Evolutionary conservation across 352 stramenopile species (phyloP).

Genomic region (Elongisporangium undulatum): DNA sequence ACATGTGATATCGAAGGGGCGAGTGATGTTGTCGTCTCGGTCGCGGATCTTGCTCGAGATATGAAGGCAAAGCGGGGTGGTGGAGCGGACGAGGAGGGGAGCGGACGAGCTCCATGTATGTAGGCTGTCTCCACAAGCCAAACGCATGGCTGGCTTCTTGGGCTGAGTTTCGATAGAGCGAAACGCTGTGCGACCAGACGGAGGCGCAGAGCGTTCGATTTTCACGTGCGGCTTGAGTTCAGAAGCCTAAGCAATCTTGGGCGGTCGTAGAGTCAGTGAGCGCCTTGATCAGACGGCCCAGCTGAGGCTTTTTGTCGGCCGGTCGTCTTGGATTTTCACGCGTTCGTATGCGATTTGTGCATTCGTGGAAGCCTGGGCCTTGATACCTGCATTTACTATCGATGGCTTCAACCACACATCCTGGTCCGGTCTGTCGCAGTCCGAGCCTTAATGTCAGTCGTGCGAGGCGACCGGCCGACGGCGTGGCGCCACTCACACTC

Average conservation of each 20-base stretch:
- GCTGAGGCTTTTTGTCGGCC: not conserved
- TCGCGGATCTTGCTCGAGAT: not conserved
- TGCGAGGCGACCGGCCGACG: not conserved
- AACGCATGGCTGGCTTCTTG: not conserved
- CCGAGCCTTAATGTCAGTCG: not conserved
- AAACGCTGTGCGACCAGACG: not conserved
- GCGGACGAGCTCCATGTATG: not conserved
- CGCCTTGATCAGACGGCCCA: not conserved
- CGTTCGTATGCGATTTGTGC: not conserved
- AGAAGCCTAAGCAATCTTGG: not conserved
- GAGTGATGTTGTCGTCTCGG: not conserved
- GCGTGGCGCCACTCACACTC: not conserved
- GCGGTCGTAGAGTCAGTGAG: not conserved
- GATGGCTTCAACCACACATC: not conserved
- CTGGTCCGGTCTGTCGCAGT: not conserved
- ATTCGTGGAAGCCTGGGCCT: not conserved
- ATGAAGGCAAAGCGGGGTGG: not conserved
- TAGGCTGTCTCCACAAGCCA: not conserved
- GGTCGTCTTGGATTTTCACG: not conserved
- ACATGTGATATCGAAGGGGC: not conserved
- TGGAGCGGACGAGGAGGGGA: not conserved
- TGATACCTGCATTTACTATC: not conserved
- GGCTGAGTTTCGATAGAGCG: not conserved
- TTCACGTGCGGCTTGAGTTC: not conserved
- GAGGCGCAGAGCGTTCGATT: not conserved